phyloP scores from a whole-genome alignment of 371 early-diverging fungal genomes.

The Rhizomucor pusillus region DNA sequence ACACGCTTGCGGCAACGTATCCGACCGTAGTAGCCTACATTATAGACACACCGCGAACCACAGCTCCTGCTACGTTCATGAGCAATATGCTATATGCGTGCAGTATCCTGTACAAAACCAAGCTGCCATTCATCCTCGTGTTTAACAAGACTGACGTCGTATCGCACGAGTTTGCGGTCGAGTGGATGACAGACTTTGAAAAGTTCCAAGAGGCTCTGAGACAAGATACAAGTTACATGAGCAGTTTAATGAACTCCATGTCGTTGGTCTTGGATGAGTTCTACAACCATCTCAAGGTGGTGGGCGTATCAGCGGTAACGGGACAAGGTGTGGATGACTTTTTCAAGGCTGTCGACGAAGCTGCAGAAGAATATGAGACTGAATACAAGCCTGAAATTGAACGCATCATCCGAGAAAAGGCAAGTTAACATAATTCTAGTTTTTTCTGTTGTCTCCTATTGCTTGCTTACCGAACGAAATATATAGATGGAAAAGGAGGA shows the following conservation, averaged over 20 bases:
- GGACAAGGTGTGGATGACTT: conserved; percentile 95
- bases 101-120: conserved; percentile 93
- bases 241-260: conserved; percentile 92
- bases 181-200: conserved; percentile 98
- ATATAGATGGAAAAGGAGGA: conserved; percentile 47
- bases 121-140: conserved; percentile 91
- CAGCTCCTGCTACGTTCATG: conserved; percentile 97
- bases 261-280: conserved; percentile 98
- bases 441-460: too few relatives aligned
- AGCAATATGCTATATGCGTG: conserved; percentile 99
- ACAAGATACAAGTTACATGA: conserved; percentile 84
- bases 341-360: conserved; percentile 83
- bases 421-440: background rate
- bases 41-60: conserved; percentile 95
- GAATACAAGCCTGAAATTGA: conserved; percentile 85
- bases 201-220: conserved; percentile 85
- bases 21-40: conserved; percentile 95
- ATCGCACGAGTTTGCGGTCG: conserved; percentile 81
- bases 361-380: conserved; percentile 79
- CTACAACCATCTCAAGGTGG: conserved; percentile 85
- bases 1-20: conserved; percentile 88
- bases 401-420: conserved; percentile 63
- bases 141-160: conserved; percentile 98
- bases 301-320: conserved; percentile 92
- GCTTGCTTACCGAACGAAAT: background rate